These are phyloP conservation scores for Choricystis sp. DNA, from an alignment of 139 green algal species.

Conservation along the genomic window DNA sequence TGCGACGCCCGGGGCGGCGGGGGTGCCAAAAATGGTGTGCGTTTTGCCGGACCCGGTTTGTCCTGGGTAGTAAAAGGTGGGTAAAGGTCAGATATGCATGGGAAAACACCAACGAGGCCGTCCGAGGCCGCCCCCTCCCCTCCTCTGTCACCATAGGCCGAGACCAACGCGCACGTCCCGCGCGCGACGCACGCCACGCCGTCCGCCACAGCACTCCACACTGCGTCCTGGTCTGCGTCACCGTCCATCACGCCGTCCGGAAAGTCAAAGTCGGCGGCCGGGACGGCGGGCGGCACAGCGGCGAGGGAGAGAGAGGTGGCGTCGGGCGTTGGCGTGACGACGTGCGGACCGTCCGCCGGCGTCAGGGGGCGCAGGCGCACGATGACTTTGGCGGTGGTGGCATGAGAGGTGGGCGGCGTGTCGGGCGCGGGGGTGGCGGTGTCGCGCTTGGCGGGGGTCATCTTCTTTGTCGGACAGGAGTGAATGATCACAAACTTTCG, in stretches of 20 bases:
- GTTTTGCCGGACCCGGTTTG: constrained; percentile 65
- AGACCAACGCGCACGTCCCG: neutral
- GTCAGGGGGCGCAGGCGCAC: neutral
- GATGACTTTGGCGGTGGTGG: neutral
- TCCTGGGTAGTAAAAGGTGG: constrained; percentile 5
- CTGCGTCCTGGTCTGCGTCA: neutral
- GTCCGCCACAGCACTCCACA: neutral
- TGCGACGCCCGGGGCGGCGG: neutral
- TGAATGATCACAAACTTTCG: too few species aligned
- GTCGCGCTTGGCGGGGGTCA: neutral
- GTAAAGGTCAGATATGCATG: too few species aligned
- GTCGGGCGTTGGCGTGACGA: neutral
- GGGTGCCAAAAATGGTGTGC: constrained; percentile 48
- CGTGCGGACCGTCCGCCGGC: neutral
- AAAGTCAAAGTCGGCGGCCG: neutral
- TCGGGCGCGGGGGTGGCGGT: neutral
- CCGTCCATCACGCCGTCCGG: neutral
- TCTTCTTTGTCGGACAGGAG: too few species aligned
- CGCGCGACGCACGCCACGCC: neutral
- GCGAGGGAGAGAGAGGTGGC: too few species aligned
- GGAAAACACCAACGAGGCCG: too few species aligned
- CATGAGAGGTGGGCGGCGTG: neutral
- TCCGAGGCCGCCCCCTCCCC: neutral
- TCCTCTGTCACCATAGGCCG: neutral
- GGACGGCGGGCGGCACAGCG: neutral